Conservation (phyloP, 2,329 filamentous ascomycete genomes). For the Arachnomyces sp. region DNA sequence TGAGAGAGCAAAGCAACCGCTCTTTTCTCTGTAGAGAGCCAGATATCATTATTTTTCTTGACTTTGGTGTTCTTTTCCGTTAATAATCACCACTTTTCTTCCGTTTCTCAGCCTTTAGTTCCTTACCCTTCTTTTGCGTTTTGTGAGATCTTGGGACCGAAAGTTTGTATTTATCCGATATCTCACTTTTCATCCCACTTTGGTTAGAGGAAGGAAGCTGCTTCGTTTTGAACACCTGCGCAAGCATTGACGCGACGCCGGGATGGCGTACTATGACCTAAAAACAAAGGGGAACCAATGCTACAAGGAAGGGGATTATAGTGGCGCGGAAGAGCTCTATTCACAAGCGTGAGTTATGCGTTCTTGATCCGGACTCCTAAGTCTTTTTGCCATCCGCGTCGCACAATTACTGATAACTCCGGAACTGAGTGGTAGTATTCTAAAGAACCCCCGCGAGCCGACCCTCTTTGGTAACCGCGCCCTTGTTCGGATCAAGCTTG, state of each 20-base stretch:
- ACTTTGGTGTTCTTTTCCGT: too few species aligned
- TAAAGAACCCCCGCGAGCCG: slow-evolving; percentile 67
- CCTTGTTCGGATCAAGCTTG: slow-evolving; percentile 68
- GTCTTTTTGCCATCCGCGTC: neutral
- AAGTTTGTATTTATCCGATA: too few species aligned
- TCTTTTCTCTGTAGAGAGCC: too few species aligned
- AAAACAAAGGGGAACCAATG: slow-evolving; percentile 39
- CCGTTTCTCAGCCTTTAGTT: too few species aligned
- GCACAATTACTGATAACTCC: slow-evolving; percentile 1
- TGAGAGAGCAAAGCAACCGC: too few species aligned
- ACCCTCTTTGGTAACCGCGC: slow-evolving; percentile 84
- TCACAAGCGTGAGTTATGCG: slow-evolving; percentile 36
- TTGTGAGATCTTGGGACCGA: too few species aligned
- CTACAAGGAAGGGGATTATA: slow-evolving; percentile 38
- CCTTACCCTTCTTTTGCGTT: too few species aligned
- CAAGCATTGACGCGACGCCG: neutral
- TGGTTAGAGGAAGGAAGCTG: too few species aligned
- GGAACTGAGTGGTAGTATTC: slow-evolving; percentile 48
- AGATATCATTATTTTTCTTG: too few species aligned
- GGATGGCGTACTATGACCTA: slow-evolving; percentile 29
- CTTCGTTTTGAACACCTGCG: too few species aligned
- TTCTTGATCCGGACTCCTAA: slow-evolving; percentile 1
- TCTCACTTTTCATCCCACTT: too few species aligned
- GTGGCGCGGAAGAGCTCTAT: slow-evolving; percentile 38
- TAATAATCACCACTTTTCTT: too few species aligned